phyloP scores from a whole-genome alignment of 768 basidiomycete genomes.

The Coprinellus micaceus region DNA sequence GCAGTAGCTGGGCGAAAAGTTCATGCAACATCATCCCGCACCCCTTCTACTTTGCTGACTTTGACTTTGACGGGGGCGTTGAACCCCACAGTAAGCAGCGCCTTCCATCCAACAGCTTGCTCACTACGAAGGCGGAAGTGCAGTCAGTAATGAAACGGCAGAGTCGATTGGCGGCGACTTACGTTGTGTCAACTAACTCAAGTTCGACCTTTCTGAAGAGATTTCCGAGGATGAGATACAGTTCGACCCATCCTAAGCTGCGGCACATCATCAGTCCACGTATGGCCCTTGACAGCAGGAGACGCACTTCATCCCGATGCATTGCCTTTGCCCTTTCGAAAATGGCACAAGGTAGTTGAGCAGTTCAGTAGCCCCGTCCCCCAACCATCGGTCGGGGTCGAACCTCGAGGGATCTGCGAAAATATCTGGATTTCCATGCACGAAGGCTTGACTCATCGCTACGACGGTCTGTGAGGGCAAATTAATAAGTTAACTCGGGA shows the following conservation, averaged over 20 bases:
- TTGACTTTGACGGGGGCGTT: neutral
- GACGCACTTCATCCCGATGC: slow-evolving; percentile 40
- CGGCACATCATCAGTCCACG: neutral
- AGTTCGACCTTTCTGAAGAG: slow-evolving; percentile 2
- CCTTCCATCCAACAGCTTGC: neutral
- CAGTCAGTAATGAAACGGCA: neutral
- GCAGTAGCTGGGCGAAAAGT: too few species aligned
- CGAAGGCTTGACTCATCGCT: slow-evolving; percentile 35
- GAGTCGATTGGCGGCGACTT: neutral
- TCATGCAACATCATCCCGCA: too few species aligned
- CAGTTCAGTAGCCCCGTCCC: slow-evolving; percentile 30
- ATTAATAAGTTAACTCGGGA: neutral
- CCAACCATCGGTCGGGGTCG: slow-evolving; percentile 42
- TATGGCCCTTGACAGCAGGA: neutral
- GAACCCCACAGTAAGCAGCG: neutral
- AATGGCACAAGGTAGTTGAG: slow-evolving; percentile 41
- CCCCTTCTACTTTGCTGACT: neutral
- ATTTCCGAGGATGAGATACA: slow-evolving; percentile 3
- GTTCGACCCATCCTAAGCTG: neutral
- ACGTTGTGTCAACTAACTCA: neutral
- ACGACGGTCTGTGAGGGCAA: slow-evolving; percentile 33
- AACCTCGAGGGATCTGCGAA: slow-evolving; percentile 40
- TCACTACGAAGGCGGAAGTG: neutral
- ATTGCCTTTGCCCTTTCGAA: slow-evolving; percentile 42
- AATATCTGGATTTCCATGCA: slow-evolving; percentile 37